phyloP scores from a whole-genome alignment of 306 rosid genomes.

The Prosopis cineraria region DNA sequence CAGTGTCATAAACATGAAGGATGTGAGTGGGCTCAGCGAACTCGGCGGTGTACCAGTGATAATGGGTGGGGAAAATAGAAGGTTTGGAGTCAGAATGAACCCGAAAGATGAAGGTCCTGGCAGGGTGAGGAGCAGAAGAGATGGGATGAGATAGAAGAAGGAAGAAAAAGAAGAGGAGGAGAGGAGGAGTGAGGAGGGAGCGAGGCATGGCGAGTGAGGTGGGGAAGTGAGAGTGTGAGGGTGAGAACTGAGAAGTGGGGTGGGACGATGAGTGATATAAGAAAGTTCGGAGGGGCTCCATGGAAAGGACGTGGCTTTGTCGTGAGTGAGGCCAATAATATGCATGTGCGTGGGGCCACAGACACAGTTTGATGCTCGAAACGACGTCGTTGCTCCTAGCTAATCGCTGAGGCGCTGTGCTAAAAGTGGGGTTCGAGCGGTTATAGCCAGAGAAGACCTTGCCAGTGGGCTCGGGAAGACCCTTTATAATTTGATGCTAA shows the following conservation, averaged over 20 bases:
- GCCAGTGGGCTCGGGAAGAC: too few relatives aligned
- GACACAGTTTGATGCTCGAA: neutral
- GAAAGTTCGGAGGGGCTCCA: neutral
- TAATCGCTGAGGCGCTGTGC: too few relatives aligned
- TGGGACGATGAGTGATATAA: conserved; percentile 8
- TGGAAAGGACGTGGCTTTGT: neutral
- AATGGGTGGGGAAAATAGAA: conserved; percentile 65
- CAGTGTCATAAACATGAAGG: conserved; percentile 66
- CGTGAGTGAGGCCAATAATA: neutral
- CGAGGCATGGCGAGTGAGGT: neutral
- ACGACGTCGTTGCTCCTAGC: neutral
- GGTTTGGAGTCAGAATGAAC: conserved; percentile 59
- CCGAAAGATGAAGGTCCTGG: conserved; percentile 58
- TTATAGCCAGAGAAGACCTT: too few relatives aligned
- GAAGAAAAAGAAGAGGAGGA: conserved; percentile 1
- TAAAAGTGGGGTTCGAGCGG: too few relatives aligned
- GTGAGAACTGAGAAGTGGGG: neutral
- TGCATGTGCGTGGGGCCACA: neutral
- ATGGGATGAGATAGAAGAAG: conserved; percentile 2
- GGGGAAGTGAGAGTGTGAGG: neutral
- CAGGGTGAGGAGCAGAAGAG: conserved; percentile 10
- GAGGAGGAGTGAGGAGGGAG: neutral
- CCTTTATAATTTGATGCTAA: too few relatives aligned
- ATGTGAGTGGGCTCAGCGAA: conserved; percentile 54
- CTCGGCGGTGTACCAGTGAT: conserved; percentile 70